phyloP scores from a whole-genome alignment of 169 alveolate genomes.

The Eimeria acervulina region DNA sequence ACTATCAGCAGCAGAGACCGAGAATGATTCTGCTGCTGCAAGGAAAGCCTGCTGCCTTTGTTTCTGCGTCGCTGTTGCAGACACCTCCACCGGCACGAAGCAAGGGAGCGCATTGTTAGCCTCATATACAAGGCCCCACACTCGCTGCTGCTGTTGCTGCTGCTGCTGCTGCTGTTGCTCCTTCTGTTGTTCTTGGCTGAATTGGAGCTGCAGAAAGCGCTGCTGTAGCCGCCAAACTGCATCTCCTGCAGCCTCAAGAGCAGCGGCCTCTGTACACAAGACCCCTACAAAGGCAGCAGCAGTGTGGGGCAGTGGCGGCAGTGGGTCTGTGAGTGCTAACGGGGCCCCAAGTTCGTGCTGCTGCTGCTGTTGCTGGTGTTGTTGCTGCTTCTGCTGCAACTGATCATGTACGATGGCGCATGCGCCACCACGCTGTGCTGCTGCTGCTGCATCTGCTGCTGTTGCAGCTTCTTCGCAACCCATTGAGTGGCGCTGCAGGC shows the following conservation, averaged over 20 bases:
- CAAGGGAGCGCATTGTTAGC: slow-evolving; percentile 11
- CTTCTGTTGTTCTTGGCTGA: not conserved
- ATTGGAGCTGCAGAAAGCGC: not conserved
- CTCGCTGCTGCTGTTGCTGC: slow-evolving; percentile 52
- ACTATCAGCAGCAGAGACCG: not conserved
- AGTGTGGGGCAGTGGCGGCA: slow-evolving; percentile 56
- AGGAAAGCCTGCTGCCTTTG: slow-evolving; percentile 46
- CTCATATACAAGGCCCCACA: slow-evolving; percentile 45
- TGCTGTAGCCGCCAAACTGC: slow-evolving; percentile 58
- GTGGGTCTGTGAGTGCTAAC: slow-evolving; percentile 37
- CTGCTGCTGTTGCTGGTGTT: slow-evolving; percentile 11
- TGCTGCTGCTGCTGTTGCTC: not conserved
- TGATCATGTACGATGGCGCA: not conserved
- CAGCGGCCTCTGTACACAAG: slow-evolving; percentile 40
- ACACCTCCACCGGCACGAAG: slow-evolving; percentile 20
- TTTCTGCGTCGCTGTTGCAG: slow-evolving; percentile 27
- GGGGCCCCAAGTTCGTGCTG: slow-evolving; percentile 28
- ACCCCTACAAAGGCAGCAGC: slow-evolving; percentile 23
- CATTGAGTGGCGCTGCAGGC: slow-evolving; percentile 17
- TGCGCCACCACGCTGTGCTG: not conserved
- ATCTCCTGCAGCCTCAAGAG: slow-evolving; percentile 60
- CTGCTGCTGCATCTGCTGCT: slow-evolving; percentile 42
- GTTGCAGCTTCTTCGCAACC: slow-evolving; percentile 5
- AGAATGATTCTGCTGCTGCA: not conserved
- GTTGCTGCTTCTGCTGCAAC: slow-evolving; percentile 5